phyloP scores from a whole-genome alignment of 2,329 filamentous ascomycete genomes.

The Diaporthe sp. region DNA sequence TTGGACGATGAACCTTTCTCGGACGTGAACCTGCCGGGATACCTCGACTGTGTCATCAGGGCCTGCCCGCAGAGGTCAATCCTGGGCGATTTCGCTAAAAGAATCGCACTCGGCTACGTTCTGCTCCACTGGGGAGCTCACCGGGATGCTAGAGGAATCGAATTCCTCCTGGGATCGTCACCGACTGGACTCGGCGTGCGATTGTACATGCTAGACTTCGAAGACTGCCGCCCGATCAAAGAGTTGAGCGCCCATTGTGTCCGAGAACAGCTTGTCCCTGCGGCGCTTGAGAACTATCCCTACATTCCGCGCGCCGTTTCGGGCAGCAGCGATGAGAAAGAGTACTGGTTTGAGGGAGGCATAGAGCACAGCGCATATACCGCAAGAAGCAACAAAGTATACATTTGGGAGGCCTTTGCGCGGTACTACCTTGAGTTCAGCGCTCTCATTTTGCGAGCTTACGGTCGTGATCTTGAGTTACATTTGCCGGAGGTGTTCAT shows the following conservation, averaged over 20 bases:
- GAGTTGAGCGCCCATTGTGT: background rate
- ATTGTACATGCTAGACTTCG: background rate
- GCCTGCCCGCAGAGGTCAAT: too few relatives aligned
- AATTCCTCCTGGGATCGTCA: background rate
- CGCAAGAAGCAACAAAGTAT: too few relatives aligned
- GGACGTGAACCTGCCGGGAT: background rate
- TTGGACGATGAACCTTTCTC: background rate
- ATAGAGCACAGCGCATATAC: too few relatives aligned
- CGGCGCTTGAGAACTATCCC: background rate
- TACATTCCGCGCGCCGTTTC: slow-evolving; percentile 1
- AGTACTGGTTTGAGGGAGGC: too few relatives aligned
- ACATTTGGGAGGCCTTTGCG: background rate
- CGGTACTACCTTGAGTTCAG: background rate
- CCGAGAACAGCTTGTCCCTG: background rate
- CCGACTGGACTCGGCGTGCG: background rate
- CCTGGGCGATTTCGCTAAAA: background rate
- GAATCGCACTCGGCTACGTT: background rate
- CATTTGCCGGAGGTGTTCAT: background rate
- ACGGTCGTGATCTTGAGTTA: background rate
- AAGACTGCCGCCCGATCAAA: background rate
- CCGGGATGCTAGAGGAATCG: background rate
- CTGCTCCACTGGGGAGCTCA: background rate
- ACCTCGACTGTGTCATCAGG: background rate
- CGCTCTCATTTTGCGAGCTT: background rate
- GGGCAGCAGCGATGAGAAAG: too few relatives aligned